A percentile compares a stretch with the other conserved stretches of the same genome.
These are phyloP conservation scores for Coemansia sp. DNA, from an alignment of 192 early-diverging fungal genomes.

Conservation along the genomic window DNA sequence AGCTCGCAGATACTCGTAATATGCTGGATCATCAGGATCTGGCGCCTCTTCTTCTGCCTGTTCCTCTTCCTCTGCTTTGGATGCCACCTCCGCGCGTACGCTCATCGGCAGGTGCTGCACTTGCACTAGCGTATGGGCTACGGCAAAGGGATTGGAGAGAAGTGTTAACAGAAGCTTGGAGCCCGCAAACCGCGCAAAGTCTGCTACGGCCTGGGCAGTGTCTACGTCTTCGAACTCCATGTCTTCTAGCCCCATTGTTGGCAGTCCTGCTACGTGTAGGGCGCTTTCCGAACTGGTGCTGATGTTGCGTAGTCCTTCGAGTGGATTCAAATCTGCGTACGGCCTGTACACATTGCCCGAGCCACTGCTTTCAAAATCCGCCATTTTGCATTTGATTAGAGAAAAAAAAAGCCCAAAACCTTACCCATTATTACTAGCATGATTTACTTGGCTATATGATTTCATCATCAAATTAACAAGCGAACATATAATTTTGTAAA, in stretches of 20 bases:
- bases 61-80: background rate
- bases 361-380: slow-evolving; percentile 26
- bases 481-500: no score
- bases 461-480: background rate
- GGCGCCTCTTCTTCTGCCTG: slow-evolving; percentile 18
- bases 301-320: slow-evolving; percentile 23
- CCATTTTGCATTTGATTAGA: slow-evolving; percentile 19
- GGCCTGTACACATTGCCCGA: slow-evolving; percentile 36
- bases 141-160: slow-evolving; percentile 62
- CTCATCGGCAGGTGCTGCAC: slow-evolving; percentile 66
- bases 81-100: slow-evolving; percentile 5
- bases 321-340: slow-evolving; percentile 47
- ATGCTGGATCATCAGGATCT: slow-evolving; percentile 49
- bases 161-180: slow-evolving; percentile 62
- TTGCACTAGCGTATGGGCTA: slow-evolving; percentile 69
- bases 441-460: background rate
- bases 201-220: slow-evolving; percentile 51
- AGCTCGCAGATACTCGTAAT: slow-evolving; percentile 53
- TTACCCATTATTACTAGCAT: background rate
- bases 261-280: slow-evolving; percentile 9
- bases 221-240: slow-evolving; percentile 24
- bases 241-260: slow-evolving; percentile 16
- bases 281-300: slow-evolving; percentile 5
- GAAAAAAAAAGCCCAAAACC: background rate
- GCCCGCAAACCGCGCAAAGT: slow-evolving; percentile 63